phyloP scores from a whole-genome alignment of 2,329 filamentous ascomycete genomes.

The Phyllosticta citriasiana region DNA sequence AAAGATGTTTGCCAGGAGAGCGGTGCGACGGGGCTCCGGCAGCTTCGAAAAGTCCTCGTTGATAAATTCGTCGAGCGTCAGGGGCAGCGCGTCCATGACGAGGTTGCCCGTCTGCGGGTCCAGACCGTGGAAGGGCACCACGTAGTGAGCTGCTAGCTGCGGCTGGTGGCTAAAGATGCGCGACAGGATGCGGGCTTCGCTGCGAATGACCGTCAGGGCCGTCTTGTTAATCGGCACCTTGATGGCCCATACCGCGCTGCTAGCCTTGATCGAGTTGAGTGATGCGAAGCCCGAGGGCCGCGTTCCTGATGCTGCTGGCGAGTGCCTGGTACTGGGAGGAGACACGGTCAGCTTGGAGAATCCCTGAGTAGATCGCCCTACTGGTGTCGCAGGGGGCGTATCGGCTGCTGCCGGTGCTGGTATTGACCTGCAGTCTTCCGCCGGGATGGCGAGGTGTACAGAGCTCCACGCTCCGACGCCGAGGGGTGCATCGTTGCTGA shows the following conservation, averaged over 20 bases:
- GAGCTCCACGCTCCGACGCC: slow-evolving; percentile 28
- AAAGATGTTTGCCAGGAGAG: slow-evolving; percentile 28
- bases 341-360: neutral
- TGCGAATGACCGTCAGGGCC: slow-evolving; percentile 21
- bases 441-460: slow-evolving; percentile 23
- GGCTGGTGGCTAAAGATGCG: slow-evolving; percentile 17
- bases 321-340: neutral
- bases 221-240: slow-evolving; percentile 23
- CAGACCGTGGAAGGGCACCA: slow-evolving; percentile 25
- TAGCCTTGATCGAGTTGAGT: neutral
- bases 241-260: slow-evolving; percentile 20
- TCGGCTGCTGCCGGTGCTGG: neutral
- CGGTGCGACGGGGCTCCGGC: slow-evolving; percentile 17
- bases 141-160: slow-evolving; percentile 14
- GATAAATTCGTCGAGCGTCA: slow-evolving; percentile 25
- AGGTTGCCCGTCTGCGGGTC: slow-evolving; percentile 22
- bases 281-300: neutral
- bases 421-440: neutral
- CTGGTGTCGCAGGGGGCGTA: slow-evolving; percentile 8
- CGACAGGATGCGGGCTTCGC: slow-evolving; percentile 24
- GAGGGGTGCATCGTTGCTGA: slow-evolving; percentile 19
- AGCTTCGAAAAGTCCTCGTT: slow-evolving; percentile 15
- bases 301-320: slow-evolving; percentile 10
- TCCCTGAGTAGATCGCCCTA: neutral
- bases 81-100: slow-evolving; percentile 24